phyloP scores from a whole-genome alignment of 768 basidiomycete species.

The Mycena filopes region DNA sequence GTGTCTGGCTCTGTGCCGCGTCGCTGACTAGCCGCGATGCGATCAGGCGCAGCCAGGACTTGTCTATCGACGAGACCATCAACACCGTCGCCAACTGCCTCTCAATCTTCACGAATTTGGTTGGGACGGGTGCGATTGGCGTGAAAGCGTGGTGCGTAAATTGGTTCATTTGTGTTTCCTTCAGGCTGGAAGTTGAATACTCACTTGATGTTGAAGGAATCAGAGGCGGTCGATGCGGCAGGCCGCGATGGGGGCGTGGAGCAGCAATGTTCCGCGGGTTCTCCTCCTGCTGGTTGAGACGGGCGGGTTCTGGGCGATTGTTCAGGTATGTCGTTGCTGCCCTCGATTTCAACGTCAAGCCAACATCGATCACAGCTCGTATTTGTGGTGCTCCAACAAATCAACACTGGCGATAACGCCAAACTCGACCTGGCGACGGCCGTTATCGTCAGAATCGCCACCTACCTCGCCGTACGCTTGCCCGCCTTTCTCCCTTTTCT shows the following conservation, averaged over 20 bases:
- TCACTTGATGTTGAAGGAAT: neutral
- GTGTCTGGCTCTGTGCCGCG: neutral
- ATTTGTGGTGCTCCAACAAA: neutral
- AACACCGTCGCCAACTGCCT: neutral
- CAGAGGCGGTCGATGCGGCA: neutral
- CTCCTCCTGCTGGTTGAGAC: slow-evolving; percentile 28
- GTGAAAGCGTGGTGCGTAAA: slow-evolving; percentile 1
- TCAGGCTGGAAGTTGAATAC: neutral
- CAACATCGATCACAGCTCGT: neutral
- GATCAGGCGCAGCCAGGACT: neutral
- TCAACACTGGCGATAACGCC: neutral
- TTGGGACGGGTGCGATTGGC: neutral
- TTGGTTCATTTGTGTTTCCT: neutral
- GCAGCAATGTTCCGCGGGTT: slow-evolving; percentile 9
- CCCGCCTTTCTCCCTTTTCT: neutral
- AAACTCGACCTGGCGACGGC: slow-evolving; percentile 18
- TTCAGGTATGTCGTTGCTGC: slow-evolving; percentile 24
- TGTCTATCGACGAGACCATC: neutral
- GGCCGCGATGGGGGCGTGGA: neutral
- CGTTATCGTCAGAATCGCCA: slow-evolving; percentile 8
- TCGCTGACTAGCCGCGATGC: slow-evolving; percentile 5
- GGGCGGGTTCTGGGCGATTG: slow-evolving; percentile 19
- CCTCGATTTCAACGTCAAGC: no score
- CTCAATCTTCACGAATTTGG: slow-evolving; percentile 4
- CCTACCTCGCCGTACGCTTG: slow-evolving; percentile 18